A percentile compares a stretch with the other conserved stretches of the same genome.
Conservation (phyloP, 495 filamentous ascomycete species). For the Annulohypoxylon bovei region DNA sequence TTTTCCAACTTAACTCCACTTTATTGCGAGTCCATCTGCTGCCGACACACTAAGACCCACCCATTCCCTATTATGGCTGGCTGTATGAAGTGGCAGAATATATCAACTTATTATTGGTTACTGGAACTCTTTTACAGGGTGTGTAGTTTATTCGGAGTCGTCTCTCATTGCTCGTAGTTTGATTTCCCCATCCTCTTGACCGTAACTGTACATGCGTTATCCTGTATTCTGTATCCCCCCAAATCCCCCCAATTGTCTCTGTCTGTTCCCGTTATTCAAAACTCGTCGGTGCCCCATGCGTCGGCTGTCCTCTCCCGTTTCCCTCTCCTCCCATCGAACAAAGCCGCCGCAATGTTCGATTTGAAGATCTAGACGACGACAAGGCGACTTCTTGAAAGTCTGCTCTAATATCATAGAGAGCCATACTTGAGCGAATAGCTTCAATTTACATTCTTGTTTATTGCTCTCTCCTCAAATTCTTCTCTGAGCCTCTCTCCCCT, state of each 20-base stretch:
- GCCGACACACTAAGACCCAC: constrained; percentile 2
- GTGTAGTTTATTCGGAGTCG: constrained; percentile 11
- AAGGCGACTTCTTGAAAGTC: constrained; percentile 58
- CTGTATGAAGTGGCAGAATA: constrained; percentile 3
- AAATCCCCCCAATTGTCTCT: constrained; percentile 14
- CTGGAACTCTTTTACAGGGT: neutral
- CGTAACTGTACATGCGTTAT: constrained; percentile 15
- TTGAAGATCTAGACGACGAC: constrained; percentile 56
- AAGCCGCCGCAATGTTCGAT: constrained; percentile 57
- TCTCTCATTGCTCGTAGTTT: constrained; percentile 14
- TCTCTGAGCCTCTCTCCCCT: constrained; percentile 33
- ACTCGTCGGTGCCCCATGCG: constrained; percentile 56
- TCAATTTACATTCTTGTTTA: constrained; percentile 13
- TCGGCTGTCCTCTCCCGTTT: constrained; percentile 45
- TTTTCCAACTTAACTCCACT: constrained; percentile 12
- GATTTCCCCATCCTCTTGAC: constrained; percentile 20
- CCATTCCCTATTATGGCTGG: constrained; percentile 26
- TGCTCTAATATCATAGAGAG: constrained; percentile 50
- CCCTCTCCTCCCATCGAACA: constrained; percentile 56
- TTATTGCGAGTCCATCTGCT: neutral
- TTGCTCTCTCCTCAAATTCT: constrained; percentile 4
- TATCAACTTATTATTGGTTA: neutral
- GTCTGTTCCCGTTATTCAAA: constrained; percentile 51
- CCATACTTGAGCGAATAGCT: constrained; percentile 24
- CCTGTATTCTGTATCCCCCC: neutral